phyloP scores from a whole-genome alignment of 2,329 filamentous ascomycete genomes.

The Fonsecaea monophora region DNA sequence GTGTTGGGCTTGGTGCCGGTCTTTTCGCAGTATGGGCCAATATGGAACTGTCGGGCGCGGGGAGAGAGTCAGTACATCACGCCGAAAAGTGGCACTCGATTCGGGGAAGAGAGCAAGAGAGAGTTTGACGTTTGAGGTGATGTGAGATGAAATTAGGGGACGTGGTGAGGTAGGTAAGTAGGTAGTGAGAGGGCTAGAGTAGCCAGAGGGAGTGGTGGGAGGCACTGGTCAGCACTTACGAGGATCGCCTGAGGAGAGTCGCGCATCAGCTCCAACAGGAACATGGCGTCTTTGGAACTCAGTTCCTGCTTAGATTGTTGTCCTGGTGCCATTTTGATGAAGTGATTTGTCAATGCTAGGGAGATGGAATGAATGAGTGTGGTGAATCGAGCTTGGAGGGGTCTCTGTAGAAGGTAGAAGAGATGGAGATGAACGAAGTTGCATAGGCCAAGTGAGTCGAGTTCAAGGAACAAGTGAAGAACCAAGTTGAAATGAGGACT shows the following conservation, averaged over 20 bases:
- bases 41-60: slow-evolving; percentile 18
- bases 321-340: slow-evolving; percentile 20
- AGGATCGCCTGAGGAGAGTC: slow-evolving; percentile 21
- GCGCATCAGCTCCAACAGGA: slow-evolving; percentile 26
- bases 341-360: background rate
- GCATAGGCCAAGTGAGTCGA: background rate
- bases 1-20: slow-evolving; percentile 29
- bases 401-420: background rate
- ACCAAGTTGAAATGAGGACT: background rate
- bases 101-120: background rate
- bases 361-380: background rate
- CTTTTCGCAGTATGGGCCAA: slow-evolving; percentile 25
- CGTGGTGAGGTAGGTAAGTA: background rate
- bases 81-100: too few species aligned
- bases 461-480: background rate
- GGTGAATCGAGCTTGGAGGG: background rate
- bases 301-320: slow-evolving; percentile 3
- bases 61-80: background rate
- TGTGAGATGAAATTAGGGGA: background rate
- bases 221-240: slow-evolving; percentile 13
- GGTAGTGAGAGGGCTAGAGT: background rate
- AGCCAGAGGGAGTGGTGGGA: background rate
- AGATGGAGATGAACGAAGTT: background rate
- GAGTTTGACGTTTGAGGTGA: background rate
- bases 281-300: slow-evolving; percentile 25